phyloP scores from a whole-genome alignment of 2,329 filamentous ascomycete species.

The Graphilbum fragrans region DNA sequence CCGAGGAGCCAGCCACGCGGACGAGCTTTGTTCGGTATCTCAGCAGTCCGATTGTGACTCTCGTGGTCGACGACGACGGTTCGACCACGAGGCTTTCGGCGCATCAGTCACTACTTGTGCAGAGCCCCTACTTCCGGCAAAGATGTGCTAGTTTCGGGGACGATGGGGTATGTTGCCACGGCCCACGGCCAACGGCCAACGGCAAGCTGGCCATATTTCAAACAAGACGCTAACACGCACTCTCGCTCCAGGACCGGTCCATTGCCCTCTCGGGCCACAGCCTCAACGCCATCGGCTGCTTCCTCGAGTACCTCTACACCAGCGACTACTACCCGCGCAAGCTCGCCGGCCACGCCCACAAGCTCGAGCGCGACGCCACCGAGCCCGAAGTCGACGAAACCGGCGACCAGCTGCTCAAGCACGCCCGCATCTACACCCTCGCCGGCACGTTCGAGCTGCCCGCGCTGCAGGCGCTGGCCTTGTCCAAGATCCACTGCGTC shows the following conservation, averaged over 20 bases:
- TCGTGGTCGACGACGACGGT: constrained; percentile 43
- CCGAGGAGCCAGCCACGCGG: constrained; percentile 13
- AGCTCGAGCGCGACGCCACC: constrained; percentile 57
- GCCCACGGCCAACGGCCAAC: background rate
- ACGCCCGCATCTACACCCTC: constrained; percentile 81
- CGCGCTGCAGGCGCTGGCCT: constrained; percentile 62
- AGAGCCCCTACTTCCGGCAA: constrained; percentile 64
- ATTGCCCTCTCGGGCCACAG: constrained; percentile 59
- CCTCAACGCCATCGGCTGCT: constrained; percentile 62
- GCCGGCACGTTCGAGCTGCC: constrained; percentile 64
- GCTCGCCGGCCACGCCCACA: constrained; percentile 42
- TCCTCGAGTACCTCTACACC: constrained; percentile 76
- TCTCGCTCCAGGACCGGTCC: constrained; percentile 35
- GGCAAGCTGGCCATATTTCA: background rate
- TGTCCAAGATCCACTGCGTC: constrained; percentile 85
- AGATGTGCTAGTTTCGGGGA: constrained; percentile 49
- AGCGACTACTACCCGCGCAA: constrained; percentile 74
- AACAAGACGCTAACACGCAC: background rate
- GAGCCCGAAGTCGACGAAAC: constrained; percentile 58
- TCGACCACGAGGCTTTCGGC: constrained; percentile 54
- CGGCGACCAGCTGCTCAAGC: constrained; percentile 75
- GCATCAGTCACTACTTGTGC: constrained; percentile 63
- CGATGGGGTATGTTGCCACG: constrained; percentile 19
- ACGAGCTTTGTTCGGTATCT: constrained; percentile 46
- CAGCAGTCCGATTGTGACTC: constrained; percentile 55